Evolutionary conservation across 1,284 basidiomycete genomes (phyloP).

Genomic region (Tilletia indica): DNA sequence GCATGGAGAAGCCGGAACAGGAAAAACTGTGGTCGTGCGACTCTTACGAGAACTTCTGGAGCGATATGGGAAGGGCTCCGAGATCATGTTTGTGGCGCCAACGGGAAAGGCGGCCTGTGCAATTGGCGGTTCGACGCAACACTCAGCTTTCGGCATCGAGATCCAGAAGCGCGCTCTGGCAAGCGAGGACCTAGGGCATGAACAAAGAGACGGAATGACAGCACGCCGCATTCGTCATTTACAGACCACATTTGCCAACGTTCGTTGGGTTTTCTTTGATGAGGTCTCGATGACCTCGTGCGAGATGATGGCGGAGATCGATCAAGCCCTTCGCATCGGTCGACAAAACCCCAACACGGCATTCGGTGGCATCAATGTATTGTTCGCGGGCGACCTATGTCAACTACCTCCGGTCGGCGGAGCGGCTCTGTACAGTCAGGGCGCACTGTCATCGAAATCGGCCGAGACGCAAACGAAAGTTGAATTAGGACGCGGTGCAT

Average conservation of each 20-base stretch:
- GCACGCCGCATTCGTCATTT: not conserved
- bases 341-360: not conserved
- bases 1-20: not conserved
- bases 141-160: not conserved
- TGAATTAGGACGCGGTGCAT: no score
- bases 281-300: no score
- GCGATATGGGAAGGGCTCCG: not conserved
- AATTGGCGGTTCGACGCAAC: not conserved
- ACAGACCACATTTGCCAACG: not conserved
- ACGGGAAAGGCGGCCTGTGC: not conserved
- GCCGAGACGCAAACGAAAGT: no score
- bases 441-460: no score
- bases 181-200: not conserved
- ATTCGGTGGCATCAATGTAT: not conserved
- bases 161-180: not conserved
- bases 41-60: not conserved
- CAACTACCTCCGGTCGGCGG: not conserved
- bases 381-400: not conserved
- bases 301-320: not conserved
- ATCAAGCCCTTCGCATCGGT: not conserved
- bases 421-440: not conserved
- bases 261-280: not conserved
- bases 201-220: not conserved
- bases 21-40: no score
- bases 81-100: not conserved